Evolutionary conservation across 23 red algal genomes (phyloP).

Genomic region (Pyropia haitanensis): DNA sequence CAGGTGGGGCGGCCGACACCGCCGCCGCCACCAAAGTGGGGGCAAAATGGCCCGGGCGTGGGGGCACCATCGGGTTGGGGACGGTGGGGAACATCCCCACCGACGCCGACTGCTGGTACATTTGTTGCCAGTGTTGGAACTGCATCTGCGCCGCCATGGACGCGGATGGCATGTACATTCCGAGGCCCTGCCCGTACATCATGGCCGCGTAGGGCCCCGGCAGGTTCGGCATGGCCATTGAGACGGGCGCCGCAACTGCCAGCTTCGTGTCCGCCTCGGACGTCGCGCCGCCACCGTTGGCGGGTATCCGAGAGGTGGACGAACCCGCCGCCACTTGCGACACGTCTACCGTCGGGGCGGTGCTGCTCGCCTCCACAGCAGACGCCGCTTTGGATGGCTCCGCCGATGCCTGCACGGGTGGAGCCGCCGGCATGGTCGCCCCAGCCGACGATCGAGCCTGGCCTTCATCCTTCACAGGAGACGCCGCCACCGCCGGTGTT

Average conservation of each 20-base stretch:
- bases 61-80: slow-evolving; percentile 16
- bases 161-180: slow-evolving; percentile 33
- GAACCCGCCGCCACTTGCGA: no score
- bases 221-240: slow-evolving; percentile 10
- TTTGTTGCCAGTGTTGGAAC: slow-evolving; percentile 10
- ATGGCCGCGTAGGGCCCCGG: slow-evolving; percentile 25
- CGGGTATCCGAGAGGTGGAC: no score
- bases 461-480: no score
- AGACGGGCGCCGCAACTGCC: background rate
- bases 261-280: background rate
- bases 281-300: no score
- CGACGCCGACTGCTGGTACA: slow-evolving; percentile 23
- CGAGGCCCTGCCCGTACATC: slow-evolving; percentile 6
- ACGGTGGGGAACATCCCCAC: slow-evolving; percentile 45
- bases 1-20: background rate
- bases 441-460: no score
- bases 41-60: background rate
- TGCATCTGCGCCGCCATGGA: slow-evolving; percentile 23
- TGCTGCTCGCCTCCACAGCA: no score
- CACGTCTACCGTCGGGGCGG: no score
- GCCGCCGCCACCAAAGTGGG: background rate
- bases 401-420: no score
- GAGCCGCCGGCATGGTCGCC: no score
- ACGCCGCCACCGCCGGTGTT: no score
- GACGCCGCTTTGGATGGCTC: no score